Conservation (phyloP, 1,139 yeast species). For the Candida glucosophila region DNA sequence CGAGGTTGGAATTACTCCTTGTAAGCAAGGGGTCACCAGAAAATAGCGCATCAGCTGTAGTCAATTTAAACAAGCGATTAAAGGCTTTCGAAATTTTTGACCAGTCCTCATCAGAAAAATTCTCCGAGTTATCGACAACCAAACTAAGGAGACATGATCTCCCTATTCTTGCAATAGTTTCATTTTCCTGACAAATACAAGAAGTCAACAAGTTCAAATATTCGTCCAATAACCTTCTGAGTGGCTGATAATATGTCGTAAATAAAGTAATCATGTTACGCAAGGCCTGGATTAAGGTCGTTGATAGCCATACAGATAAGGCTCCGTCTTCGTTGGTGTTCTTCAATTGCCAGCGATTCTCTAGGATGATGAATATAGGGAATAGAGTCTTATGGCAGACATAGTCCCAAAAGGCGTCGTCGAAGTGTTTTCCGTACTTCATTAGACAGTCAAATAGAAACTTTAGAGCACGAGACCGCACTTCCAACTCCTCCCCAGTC, state of each 20-base stretch:
- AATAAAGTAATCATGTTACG: constrained; percentile 80
- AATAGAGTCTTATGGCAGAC: constrained; percentile 72
- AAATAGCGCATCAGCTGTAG: constrained; percentile 82
- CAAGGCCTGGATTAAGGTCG: constrained; percentile 91
- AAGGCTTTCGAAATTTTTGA: constrained; percentile 55
- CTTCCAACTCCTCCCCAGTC: constrained; percentile 93
- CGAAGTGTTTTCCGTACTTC: constrained; percentile 72
- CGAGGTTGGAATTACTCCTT: constrained; percentile 11
- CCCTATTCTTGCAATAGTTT: constrained; percentile 91
- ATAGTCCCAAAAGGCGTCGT: constrained; percentile 70
- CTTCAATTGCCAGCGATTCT: constrained; percentile 67
- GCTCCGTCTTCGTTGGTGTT: constrained; percentile 55
- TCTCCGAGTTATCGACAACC: constrained; percentile 63
- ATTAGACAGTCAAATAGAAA: constrained; percentile 74
- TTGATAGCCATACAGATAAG: constrained; percentile 89
- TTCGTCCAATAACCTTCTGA: constrained; percentile 67
- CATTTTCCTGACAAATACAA: constrained; percentile 94
- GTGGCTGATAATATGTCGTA: constrained; percentile 67
- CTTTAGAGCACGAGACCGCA: constrained; percentile 80
- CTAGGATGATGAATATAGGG: constrained; percentile 81
- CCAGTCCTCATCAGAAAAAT: constrained; percentile 69
- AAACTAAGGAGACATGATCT: constrained; percentile 78
- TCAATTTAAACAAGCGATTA: constrained; percentile 60
- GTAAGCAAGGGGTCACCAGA: constrained; percentile 51
- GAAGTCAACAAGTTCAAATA: constrained; percentile 70